Percentiles rank a stretch among this genome's conserved stretches.
Conservation (phyloP, 257 asterid genomes). For the Penstemon barbatus region DNA sequence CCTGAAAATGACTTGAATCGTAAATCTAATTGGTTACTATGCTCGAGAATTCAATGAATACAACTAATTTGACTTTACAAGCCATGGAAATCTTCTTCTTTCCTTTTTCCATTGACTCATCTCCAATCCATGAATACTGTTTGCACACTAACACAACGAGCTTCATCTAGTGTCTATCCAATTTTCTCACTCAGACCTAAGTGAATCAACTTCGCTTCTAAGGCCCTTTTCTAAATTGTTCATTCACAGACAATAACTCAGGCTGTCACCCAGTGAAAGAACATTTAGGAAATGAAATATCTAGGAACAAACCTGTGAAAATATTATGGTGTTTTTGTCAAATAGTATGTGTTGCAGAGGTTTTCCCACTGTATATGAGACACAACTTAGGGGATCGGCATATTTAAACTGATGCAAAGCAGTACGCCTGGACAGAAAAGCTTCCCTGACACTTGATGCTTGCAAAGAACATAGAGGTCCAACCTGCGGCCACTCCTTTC, state of each 20-base stretch:
- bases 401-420: constrained; percentile 56
- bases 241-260: not conserved
- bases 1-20: not conserved
- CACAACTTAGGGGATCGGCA: constrained; percentile 44
- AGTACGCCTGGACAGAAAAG: constrained; percentile 56
- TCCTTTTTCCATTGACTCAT: not conserved
- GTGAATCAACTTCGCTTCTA: constrained; percentile 1
- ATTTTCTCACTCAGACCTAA: not conserved
- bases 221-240: constrained; percentile 5
- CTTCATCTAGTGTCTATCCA: constrained; percentile 5
- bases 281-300: not conserved
- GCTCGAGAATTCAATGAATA: constrained; percentile 2
- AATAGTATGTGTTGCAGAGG: constrained; percentile 48
- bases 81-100: not conserved
- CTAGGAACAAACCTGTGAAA: constrained; percentile 50
- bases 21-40: not conserved
- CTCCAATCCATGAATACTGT: not conserved
- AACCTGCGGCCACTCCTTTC: constrained; percentile 61
- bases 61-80: constrained; percentile 5
- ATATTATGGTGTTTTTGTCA: constrained; percentile 41
- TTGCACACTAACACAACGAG: not conserved
- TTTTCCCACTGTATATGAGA: constrained; percentile 30
- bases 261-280: not conserved
- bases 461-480: constrained; percentile 29
- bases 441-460: constrained; percentile 51